Percentiles rank a stretch among this genome's conserved stretches.
phyloP scores from a whole-genome alignment of 306 rosid species.

The Cucurbita moschata region DNA sequence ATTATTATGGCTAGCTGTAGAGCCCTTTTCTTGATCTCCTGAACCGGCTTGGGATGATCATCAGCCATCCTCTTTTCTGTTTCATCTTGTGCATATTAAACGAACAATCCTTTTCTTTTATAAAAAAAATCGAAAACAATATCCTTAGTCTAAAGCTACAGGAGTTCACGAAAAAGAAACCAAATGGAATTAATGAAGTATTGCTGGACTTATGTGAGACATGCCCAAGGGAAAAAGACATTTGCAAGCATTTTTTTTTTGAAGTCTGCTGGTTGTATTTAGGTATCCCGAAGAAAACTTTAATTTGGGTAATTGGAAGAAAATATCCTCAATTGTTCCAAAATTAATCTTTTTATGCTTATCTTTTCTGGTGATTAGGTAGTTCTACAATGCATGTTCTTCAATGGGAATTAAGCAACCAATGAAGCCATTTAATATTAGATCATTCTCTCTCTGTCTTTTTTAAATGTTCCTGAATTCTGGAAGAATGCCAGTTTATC shows the following conservation, averaged over 20 bases:
- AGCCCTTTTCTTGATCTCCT: neutral
- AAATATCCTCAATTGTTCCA: neutral
- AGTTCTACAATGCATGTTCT: neutral
- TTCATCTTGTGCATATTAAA: neutral
- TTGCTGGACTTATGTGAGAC: neutral
- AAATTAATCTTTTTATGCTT: neutral
- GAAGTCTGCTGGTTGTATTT: neutral
- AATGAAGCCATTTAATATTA: neutral
- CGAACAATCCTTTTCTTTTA: neutral
- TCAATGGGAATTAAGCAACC: neutral
- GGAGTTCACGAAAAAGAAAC: neutral
- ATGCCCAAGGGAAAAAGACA: neutral
- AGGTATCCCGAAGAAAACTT: neutral
- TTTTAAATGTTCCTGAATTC: neutral
- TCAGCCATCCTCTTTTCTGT: neutral
- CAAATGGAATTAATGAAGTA: neutral
- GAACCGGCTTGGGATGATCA: neutral
- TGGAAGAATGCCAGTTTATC: neutral
- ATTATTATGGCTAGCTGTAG: neutral
- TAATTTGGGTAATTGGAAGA: neutral
- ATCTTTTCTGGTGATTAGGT: neutral
- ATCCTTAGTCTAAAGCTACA: neutral
- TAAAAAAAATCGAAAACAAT: neutral
- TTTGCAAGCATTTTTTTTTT: neutral
- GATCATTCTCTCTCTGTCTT: neutral